Percentiles rank a stretch among this genome's conserved stretches.
These are phyloP conservation scores for Penicillium sp. DNA, from an alignment of 2,329 filamentous ascomycete species.

Conservation along the genomic window DNA sequence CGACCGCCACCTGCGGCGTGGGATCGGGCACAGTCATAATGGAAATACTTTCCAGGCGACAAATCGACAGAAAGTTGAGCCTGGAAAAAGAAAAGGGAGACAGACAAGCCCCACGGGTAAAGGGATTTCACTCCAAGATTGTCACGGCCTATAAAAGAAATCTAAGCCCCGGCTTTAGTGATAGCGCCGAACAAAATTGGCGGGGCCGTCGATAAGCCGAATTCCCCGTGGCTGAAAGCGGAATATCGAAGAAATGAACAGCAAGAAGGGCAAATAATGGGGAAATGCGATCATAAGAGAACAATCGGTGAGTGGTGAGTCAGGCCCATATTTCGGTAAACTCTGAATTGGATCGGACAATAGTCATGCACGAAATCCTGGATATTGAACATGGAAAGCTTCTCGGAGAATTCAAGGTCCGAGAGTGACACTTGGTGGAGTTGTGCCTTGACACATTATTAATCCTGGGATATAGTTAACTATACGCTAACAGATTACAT, in stretches of 20 bases:
- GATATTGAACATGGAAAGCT: background rate
- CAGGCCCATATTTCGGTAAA: background rate
- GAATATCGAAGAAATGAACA: background rate
- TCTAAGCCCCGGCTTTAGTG: background rate
- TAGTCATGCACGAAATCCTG: background rate
- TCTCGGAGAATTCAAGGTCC: background rate
- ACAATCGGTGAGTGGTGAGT: background rate
- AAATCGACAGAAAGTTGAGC: background rate
- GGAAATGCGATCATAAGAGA: background rate
- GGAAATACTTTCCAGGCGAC: background rate
- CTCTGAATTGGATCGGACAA: background rate
- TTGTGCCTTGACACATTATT: background rate
- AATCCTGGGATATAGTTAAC: background rate
- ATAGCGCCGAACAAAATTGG: background rate
- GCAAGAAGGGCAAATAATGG: background rate
- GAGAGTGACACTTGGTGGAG: background rate
- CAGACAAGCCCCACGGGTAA: background rate
- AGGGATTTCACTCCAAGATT: background rate
- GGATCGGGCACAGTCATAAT: slow-evolving; percentile 7
- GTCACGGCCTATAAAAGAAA: background rate
- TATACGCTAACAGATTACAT: background rate
- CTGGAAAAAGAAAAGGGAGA: background rate
- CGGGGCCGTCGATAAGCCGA: slow-evolving; percentile 5
- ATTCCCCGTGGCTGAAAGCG: slow-evolving; percentile 3
- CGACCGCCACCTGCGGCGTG: slow-evolving; percentile 15